Evolutionary conservation across 2,329 filamentous ascomycete species (phyloP).

Genomic region (Cryphonectria radicalis): DNA sequence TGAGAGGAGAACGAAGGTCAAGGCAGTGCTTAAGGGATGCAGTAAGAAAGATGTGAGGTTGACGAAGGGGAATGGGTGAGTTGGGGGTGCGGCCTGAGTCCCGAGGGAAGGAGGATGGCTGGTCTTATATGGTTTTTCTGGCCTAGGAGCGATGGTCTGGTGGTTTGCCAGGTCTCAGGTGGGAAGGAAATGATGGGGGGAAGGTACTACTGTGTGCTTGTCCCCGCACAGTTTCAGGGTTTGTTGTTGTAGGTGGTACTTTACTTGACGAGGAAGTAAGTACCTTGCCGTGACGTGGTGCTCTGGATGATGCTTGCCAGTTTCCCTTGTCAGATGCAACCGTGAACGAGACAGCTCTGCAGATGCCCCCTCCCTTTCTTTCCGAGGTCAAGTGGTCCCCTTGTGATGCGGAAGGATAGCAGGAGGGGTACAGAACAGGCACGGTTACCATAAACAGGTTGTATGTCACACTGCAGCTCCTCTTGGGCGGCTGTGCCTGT

Average conservation of each 20-base stretch:
- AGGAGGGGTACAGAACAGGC: background rate
- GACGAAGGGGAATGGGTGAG: background rate
- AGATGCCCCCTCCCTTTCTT: background rate
- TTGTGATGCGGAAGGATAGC: background rate
- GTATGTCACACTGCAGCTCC: slow-evolving; percentile 1
- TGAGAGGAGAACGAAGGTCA: background rate
- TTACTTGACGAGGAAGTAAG: background rate
- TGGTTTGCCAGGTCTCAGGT: background rate
- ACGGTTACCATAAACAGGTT: background rate
- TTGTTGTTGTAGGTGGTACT: background rate
- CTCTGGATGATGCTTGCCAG: background rate
- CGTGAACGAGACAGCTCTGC: slow-evolving; percentile 2
- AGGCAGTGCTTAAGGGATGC: background rate
- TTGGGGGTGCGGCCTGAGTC: background rate
- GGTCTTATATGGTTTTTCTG: slow-evolving; percentile 18
- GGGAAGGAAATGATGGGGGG: slow-evolving; percentile 1
- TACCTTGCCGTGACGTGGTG: slow-evolving; percentile 15
- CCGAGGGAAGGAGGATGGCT: slow-evolving; percentile 6
- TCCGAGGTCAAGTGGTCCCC: slow-evolving; percentile 5
- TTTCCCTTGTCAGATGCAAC: background rate
- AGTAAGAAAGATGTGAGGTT: background rate
- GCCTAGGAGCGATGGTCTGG: background rate
- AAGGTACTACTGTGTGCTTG: slow-evolving; percentile 2
- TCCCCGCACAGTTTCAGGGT: slow-evolving; percentile 2
- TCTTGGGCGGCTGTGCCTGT: slow-evolving; percentile 17